A percentile compares a stretch with the other conserved stretches of the same genome.
Evolutionary conservation across 2,329 filamentous ascomycete species (phyloP).

Genomic region (Colletotrichum navitas): DNA sequence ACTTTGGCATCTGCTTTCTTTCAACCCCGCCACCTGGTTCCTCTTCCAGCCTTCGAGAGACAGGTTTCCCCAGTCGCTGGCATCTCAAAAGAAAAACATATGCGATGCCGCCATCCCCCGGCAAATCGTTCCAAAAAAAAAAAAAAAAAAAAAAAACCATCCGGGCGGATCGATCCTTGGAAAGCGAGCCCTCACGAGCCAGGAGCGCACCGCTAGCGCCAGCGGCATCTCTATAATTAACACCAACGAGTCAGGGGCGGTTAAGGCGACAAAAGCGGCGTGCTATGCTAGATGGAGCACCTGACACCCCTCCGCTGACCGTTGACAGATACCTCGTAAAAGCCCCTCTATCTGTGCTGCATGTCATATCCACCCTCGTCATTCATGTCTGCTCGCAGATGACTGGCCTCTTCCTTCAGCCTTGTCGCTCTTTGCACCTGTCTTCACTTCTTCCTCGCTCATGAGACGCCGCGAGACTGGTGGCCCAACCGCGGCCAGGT

Average conservation of each 20-base stretch:
- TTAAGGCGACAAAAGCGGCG: constrained; percentile 6
- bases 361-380: background rate
- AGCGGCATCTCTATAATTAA: constrained; percentile 36
- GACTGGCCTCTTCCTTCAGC: constrained; percentile 16
- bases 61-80: background rate
- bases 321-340: constrained; percentile 25
- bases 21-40: background rate
- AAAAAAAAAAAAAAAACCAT: background rate
- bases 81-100: background rate
- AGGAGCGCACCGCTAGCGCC: constrained; percentile 26
- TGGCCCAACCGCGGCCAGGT: background rate
- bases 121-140: constrained; percentile 6
- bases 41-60: constrained; percentile 1
- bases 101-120: background rate
- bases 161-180: constrained; percentile 16
- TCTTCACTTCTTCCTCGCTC: background rate
- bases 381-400: background rate
- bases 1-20: constrained; percentile 33
- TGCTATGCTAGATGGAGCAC: constrained; percentile 18
- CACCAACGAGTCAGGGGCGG: constrained; percentile 3
- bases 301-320: constrained; percentile 34
- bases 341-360: constrained; percentile 11
- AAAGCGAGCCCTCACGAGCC: background rate
- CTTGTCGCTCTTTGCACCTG: constrained; percentile 2
- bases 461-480: background rate